A percentile compares a stretch with the other conserved stretches of the same genome.
Evolutionary conservation across 2,329 filamentous ascomycete species (phyloP).

Genomic region (Rosellinia necatrix): DNA sequence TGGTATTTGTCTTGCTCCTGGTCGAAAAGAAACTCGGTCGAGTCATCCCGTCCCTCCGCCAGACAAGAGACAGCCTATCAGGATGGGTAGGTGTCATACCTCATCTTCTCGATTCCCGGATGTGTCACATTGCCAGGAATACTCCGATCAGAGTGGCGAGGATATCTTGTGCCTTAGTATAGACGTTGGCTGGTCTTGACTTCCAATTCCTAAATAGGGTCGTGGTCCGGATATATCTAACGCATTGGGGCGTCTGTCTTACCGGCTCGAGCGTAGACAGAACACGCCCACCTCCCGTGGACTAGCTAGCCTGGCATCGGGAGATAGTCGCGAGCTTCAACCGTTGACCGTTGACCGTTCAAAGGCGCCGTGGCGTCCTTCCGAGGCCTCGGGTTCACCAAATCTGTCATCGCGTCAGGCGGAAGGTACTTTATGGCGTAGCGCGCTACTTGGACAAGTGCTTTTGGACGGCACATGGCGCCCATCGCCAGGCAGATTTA

Average conservation of each 20-base stretch:
- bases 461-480: conserved; percentile 16
- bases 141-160: conserved; percentile 1
- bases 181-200: conserved; percentile 4
- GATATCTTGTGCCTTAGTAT: not conserved
- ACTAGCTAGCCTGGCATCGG: conserved; percentile 18
- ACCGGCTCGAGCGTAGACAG: conserved; percentile 5
- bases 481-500: conserved; percentile 14
- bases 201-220: conserved; percentile 5
- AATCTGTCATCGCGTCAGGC: not conserved
- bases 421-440: not conserved
- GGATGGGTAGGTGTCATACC: conserved; percentile 20
- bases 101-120: conserved; percentile 17
- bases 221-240: not conserved
- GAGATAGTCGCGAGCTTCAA: conserved; percentile 19
- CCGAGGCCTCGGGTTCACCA: conserved; percentile 17
- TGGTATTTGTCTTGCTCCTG: conserved; percentile 19
- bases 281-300: conserved; percentile 9
- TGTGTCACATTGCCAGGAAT: conserved; percentile 1
- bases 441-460: not conserved
- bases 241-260: conserved; percentile 10
- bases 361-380: conserved; percentile 12
- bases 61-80: conserved; percentile 17
- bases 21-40: conserved; percentile 12
- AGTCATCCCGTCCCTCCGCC: not conserved
- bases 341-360: conserved; percentile 22